Evolutionary conservation across 805 yeast species (phyloP).

Genomic region (Metschnikowia orientalis): DNA sequence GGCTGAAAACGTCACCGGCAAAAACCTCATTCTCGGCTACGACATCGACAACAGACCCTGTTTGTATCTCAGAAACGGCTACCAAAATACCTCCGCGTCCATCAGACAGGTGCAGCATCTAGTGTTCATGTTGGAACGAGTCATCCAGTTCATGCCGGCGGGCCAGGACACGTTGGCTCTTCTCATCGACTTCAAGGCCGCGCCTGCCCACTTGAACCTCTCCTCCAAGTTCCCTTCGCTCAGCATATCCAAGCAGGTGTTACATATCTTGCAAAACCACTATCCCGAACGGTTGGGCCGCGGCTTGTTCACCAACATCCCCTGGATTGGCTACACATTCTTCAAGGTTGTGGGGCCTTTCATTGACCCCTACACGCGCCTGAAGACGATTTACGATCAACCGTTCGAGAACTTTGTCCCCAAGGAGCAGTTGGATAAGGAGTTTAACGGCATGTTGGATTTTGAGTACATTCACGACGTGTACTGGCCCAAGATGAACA

Average conservation of each 20-base stretch:
- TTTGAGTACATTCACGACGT: conserved; percentile 50
- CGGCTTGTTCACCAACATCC: conserved; percentile 20
- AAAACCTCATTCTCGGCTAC: conserved; percentile 50
- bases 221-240: conserved; percentile 46
- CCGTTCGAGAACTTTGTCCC: conserved; percentile 55
- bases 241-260: conserved; percentile 36
- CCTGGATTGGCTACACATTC: conserved; percentile 20
- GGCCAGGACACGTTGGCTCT: conserved; percentile 55
- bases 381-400: conserved; percentile 54
- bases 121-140: conserved; percentile 53
- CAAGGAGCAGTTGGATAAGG: conserved; percentile 46
- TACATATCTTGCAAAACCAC: conserved; percentile 20
- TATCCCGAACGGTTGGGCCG: conserved; percentile 20
- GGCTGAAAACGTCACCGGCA: conserved; percentile 50
- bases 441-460: conserved; percentile 46
- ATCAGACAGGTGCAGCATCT: conserved; percentile 52
- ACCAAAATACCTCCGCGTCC: conserved; percentile 51
- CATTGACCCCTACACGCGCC: conserved; percentile 55
- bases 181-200: conserved; percentile 51
- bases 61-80: conserved; percentile 48
- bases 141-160: conserved; percentile 51
- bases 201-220: conserved; percentile 33
- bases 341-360: conserved; percentile 28
- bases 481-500: conserved; percentile 50
- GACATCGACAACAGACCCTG: conserved; percentile 53